Conservation (phyloP, 495 filamentous ascomycete species). For the Apiosordaria backusii region DNA sequence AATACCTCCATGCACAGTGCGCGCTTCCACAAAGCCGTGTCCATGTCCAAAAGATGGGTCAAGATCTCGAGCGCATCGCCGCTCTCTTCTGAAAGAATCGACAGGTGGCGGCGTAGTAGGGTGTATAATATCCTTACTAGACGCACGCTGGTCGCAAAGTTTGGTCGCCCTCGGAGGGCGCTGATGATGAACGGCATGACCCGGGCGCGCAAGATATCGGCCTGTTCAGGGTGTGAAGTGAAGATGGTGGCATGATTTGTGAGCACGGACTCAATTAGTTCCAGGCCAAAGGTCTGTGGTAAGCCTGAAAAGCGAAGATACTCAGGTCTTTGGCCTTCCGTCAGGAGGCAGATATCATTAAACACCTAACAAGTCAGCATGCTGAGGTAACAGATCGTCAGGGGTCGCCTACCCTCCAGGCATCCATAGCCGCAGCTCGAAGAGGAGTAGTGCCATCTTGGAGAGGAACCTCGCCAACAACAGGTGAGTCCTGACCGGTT, state of each 20-base stretch:
- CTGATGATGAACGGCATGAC: constrained; percentile 80
- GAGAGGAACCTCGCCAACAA: constrained; percentile 58
- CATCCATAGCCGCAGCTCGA: constrained; percentile 77
- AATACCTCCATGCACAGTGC: constrained; percentile 89
- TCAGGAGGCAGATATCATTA: constrained; percentile 83
- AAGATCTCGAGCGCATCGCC: constrained; percentile 81
- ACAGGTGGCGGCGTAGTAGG: constrained; percentile 70
- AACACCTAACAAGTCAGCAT: constrained; percentile 56
- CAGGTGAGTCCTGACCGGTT: constrained; percentile 47
- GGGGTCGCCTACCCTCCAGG: constrained; percentile 56
- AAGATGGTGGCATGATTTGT: constrained; percentile 81
- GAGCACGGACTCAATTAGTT: constrained; percentile 85
- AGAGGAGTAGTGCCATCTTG: constrained; percentile 58
- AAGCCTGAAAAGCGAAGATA: constrained; percentile 74
- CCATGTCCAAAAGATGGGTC: constrained; percentile 84
- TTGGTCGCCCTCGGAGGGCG: constrained; percentile 69
- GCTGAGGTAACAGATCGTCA: too few relatives aligned
- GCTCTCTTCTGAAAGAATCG: constrained; percentile 71
- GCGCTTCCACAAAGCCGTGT: constrained; percentile 77
- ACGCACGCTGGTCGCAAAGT: constrained; percentile 80
- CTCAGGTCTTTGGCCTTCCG: constrained; percentile 75
- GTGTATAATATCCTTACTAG: constrained; percentile 77
- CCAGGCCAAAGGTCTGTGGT: constrained; percentile 76
- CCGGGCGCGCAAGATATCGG: constrained; percentile 69
- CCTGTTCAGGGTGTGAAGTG: constrained; percentile 72